phyloP scores from a whole-genome alignment of 208 protist genomes.

The Trypanosoma boissoni region DNA sequence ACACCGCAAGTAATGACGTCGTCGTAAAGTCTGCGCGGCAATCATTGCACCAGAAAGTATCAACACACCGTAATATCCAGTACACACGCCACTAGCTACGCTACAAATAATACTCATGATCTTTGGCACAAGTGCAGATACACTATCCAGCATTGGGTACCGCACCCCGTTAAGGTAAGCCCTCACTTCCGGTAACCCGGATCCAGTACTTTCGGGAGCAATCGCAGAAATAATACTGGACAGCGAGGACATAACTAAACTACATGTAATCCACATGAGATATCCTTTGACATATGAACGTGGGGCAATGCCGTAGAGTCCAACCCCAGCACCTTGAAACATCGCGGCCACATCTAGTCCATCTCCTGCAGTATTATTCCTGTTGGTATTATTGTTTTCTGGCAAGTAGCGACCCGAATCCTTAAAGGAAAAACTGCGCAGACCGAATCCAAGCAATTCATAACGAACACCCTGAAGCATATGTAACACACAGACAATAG shows the following conservation, averaged over 20 bases:
- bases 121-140: conserved; percentile 41
- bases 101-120: conserved; percentile 29
- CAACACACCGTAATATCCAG: conserved; percentile 43
- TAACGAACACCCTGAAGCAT: conserved; percentile 43
- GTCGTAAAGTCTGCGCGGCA: conserved; percentile 34
- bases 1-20: conserved; percentile 38
- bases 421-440: conserved; percentile 34
- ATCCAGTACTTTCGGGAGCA: conserved; percentile 39
- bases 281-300: conserved; percentile 31
- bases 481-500: conserved; percentile 34
- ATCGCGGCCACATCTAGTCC: conserved; percentile 19
- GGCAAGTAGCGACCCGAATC: conserved; percentile 7
- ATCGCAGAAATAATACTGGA: conserved; percentile 36
- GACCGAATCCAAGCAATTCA: conserved; percentile 44
- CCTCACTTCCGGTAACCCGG: conserved; percentile 42
- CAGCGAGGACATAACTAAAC: conserved; percentile 27
- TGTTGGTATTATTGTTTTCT: background rate
- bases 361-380: background rate
- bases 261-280: conserved; percentile 31
- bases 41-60: conserved; percentile 54
- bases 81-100: conserved; percentile 47
- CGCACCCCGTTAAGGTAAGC: conserved; percentile 58
- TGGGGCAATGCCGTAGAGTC: conserved; percentile 27
- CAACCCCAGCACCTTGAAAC: conserved; percentile 27
- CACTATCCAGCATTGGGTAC: conserved; percentile 37